Percentiles rank a stretch among this genome's conserved stretches.
phyloP scores from a whole-genome alignment of 1,139 yeast species.

The Saccharomyces hybrid region DNA sequence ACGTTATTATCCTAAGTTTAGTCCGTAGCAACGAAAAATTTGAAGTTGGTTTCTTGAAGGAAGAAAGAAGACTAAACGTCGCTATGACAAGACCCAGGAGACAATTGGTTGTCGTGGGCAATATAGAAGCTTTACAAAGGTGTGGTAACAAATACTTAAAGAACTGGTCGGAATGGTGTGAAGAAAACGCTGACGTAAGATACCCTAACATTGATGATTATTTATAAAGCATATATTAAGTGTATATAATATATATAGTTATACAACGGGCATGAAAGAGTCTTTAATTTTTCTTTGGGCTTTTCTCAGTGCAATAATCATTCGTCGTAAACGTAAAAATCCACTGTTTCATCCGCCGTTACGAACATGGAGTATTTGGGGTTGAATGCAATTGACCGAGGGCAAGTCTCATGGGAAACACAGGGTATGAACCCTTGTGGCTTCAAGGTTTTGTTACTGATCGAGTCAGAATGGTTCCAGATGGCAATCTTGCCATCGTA shows the following conservation, averaged over 20 bases:
- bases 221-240: slow-evolving; percentile 12
- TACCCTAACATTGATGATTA: slow-evolving; percentile 48
- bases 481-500: slow-evolving; percentile 46
- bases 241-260: slow-evolving; percentile 2
- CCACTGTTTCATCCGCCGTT: slow-evolving; percentile 56
- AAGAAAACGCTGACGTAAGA: slow-evolving; percentile 56
- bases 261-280: not conserved
- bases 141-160: slow-evolving; percentile 45
- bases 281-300: not conserved
- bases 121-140: slow-evolving; percentile 54
- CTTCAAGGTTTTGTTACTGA: slow-evolving; percentile 25
- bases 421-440: slow-evolving; percentile 26
- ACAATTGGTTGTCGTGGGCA: slow-evolving; percentile 81
- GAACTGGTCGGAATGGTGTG: slow-evolving; percentile 68
- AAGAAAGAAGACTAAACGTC: slow-evolving; percentile 69
- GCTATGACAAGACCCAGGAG: slow-evolving; percentile 88
- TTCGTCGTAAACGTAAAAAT: slow-evolving; percentile 33
- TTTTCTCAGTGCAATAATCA: slow-evolving; percentile 17
- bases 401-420: slow-evolving; percentile 34
- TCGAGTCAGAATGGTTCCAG: slow-evolving; percentile 49
- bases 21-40: slow-evolving; percentile 64
- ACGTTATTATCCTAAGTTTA: slow-evolving; percentile 66
- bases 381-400: slow-evolving; percentile 64
- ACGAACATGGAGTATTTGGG: slow-evolving; percentile 74
- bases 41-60: slow-evolving; percentile 71